Percentiles rank a stretch among this genome's conserved stretches.
These are phyloP conservation scores for Corylus heterophylla DNA, from an alignment of 306 rosid species.

Conservation along the genomic window DNA sequence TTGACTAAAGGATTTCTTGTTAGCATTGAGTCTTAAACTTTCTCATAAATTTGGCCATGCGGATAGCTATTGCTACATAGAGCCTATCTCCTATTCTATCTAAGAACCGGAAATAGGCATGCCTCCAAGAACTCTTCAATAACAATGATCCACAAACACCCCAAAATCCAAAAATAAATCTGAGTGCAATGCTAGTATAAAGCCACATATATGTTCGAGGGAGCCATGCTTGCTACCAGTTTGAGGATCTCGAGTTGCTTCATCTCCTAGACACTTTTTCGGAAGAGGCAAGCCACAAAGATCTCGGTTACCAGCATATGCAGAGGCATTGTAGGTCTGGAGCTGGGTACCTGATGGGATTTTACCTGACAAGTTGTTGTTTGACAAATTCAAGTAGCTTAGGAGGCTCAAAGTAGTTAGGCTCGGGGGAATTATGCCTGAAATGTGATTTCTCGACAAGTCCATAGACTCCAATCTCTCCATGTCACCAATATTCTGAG, in stretches of 20 bases:
- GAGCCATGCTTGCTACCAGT: not conserved
- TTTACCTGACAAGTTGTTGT: no score
- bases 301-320: no score
- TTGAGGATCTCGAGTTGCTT: not conserved
- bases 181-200: no score
- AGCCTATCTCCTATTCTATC: not conserved
- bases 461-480: slow-evolving; percentile 21
- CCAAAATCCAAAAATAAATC: no score
- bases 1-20: not conserved
- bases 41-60: not conserved
- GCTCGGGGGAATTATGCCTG: slow-evolving; percentile 22
- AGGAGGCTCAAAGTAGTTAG: slow-evolving; percentile 4
- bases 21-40: not conserved
- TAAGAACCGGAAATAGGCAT: not conserved
- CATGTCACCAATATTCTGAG: slow-evolving; percentile 9
- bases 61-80: not conserved
- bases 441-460: slow-evolving; percentile 26
- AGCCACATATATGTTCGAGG: not conserved
- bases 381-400: not conserved
- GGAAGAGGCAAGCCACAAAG: not conserved
- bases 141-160: slow-evolving; percentile 5
- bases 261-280: slow-evolving; percentile 18
- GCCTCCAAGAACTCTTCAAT: slow-evolving; percentile 28
- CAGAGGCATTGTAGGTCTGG: no score
- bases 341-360: no score